phyloP scores from a whole-genome alignment of 2,329 filamentous ascomycete genomes.

The Fusarium ambrosium region DNA sequence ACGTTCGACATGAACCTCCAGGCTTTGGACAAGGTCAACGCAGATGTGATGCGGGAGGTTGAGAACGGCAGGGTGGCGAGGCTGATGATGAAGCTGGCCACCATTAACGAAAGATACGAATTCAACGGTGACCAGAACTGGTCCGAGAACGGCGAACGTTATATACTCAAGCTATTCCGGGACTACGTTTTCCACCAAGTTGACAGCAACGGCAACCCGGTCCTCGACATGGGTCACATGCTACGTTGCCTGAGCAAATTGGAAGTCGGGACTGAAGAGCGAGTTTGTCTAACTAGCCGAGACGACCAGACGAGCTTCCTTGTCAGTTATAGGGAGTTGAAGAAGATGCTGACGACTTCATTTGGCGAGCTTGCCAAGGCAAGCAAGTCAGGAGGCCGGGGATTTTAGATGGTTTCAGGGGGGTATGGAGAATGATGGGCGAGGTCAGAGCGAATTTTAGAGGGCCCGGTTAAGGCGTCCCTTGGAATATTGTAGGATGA shows the following conservation, averaged over 20 bases:
- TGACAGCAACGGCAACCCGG: constrained; percentile 84
- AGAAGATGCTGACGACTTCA: constrained; percentile 70
- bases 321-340: constrained; percentile 91
- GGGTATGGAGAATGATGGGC: background rate
- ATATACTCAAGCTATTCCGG: constrained; percentile 93
- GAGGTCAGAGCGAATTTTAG: background rate
- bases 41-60: constrained; percentile 81
- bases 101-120: constrained; percentile 91
- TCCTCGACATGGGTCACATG: constrained; percentile 90
- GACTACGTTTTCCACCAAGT: constrained; percentile 99
- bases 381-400: constrained; percentile 52
- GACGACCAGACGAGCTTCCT: constrained; percentile 93
- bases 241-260: constrained; percentile 90
- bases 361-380: constrained; percentile 71
- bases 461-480: constrained; percentile 45
- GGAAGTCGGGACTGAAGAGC: constrained; percentile 90
- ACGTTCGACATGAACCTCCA: constrained; percentile 86
- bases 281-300: constrained; percentile 85
- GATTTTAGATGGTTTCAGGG: constrained; percentile 43
- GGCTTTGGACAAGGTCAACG: constrained; percentile 79
- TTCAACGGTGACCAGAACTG: constrained; percentile 82
- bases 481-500: background rate
- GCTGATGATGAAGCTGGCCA: constrained; percentile 83
- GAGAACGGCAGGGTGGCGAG: constrained; percentile 91
- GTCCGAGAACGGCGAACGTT: constrained; percentile 94